A percentile compares a stretch with the other conserved stretches of the same genome.
phyloP scores from a whole-genome alignment of 2,329 filamentous ascomycete species.

The Diaporthe helianthi region DNA sequence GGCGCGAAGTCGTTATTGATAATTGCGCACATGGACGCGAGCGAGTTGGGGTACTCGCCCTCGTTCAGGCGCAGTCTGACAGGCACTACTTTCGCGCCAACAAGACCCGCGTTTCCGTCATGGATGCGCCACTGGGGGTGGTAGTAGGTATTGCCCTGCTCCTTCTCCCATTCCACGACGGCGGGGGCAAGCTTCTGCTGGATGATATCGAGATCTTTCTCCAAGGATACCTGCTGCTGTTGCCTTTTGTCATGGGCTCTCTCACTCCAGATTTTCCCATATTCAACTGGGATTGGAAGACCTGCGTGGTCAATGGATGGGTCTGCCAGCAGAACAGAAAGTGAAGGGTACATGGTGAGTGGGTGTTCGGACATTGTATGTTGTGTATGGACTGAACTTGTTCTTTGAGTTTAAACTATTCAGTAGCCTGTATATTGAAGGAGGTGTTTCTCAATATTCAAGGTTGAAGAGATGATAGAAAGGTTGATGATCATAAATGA shows the following conservation, averaged over 20 bases:
- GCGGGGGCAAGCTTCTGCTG: background rate
- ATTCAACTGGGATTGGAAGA: background rate
- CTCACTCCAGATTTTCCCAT: background rate
- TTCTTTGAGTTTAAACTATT: too few species aligned
- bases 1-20: background rate
- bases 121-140: background rate
- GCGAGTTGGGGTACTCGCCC: background rate
- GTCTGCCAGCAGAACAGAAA: background rate
- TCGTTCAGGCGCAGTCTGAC: background rate
- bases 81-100: background rate
- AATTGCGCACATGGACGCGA: background rate
- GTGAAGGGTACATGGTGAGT: background rate
- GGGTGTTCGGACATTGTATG: too few species aligned
- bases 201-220: background rate
- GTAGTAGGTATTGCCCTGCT: background rate
- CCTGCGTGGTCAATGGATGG: background rate
- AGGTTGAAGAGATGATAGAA: too few species aligned
- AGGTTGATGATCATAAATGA: too few species aligned
- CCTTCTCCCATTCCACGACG: background rate
- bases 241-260: background rate
- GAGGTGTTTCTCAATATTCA: too few species aligned
- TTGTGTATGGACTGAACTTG: too few species aligned
- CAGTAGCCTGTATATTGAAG: too few species aligned
- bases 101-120: background rate
- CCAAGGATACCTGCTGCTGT: rapidly evolving